These are phyloP conservation scores for Diaporthe sp. DNA, from an alignment of 2,329 filamentous ascomycete species.

Conservation along the genomic window DNA sequence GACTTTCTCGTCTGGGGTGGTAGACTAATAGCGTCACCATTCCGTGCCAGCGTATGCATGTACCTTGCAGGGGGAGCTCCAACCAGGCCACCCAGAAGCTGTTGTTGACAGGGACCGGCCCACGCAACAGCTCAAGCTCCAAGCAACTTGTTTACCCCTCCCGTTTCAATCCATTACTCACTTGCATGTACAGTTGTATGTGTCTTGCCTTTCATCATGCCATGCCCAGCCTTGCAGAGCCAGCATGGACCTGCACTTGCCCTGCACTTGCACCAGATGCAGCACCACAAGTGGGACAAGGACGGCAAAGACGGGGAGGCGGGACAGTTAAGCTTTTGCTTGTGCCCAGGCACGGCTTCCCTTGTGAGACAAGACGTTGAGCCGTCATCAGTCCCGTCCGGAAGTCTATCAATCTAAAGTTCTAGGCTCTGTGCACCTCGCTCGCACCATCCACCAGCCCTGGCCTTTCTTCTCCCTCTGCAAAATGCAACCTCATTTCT, in stretches of 20 bases:
- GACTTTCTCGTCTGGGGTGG: conserved; percentile 2
- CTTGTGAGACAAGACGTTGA: conserved; percentile 8
- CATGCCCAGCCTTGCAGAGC: neutral
- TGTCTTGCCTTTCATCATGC: neutral
- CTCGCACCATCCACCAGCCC: neutral
- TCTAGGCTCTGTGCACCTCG: neutral
- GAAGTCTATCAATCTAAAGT: neutral
- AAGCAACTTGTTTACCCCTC: conserved; percentile 9
- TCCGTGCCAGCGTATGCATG: conserved; percentile 2
- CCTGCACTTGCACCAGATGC: neutral
- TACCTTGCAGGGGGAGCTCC: conserved; percentile 29
- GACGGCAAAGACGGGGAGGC: neutral
- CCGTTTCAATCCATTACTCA: conserved; percentile 7
- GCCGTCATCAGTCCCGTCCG: neutral
- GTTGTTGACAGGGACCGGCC: neutral
- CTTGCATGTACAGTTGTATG: neutral
- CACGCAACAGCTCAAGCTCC: conserved; percentile 22
- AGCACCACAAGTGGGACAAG: neutral
- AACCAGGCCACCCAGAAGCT: neutral
- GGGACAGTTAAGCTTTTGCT: conserved; percentile 12
- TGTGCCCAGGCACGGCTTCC: neutral
- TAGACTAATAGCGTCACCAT: conserved; percentile 28
- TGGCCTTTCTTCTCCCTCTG: neutral
- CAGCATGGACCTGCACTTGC: too few relatives aligned
- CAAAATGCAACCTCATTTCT: neutral